Evolutionary conservation across 352 stramenopile species (phyloP).

Genomic region (Pythium periplocum): DNA sequence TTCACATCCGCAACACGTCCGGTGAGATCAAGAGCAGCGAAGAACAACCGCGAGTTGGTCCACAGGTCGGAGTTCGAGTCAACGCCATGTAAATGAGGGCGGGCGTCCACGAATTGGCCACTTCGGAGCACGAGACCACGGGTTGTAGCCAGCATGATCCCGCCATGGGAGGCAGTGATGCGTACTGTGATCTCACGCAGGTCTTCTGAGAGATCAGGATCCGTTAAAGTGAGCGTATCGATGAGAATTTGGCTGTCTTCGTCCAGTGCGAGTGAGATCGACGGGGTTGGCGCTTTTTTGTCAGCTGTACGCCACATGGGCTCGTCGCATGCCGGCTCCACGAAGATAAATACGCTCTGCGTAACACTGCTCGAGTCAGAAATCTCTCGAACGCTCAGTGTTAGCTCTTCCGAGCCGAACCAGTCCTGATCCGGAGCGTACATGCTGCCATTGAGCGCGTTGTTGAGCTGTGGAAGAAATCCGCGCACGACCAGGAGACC

Average conservation of each 20-base stretch:
- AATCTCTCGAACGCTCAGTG: constrained; percentile 21
- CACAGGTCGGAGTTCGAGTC: not conserved
- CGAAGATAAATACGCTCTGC: constrained; percentile 28
- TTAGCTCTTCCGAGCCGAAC: constrained; percentile 50
- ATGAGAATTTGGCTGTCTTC: constrained; percentile 46
- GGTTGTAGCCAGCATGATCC: constrained; percentile 45
- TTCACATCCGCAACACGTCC: constrained; percentile 41
- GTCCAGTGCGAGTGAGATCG: constrained; percentile 19
- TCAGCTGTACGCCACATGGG: constrained; percentile 24
- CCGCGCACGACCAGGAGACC: constrained; percentile 29
- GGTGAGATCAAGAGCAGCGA: constrained; percentile 23
- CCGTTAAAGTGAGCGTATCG: constrained; percentile 21
- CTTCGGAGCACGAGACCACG: constrained; percentile 26
- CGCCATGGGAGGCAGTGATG: constrained; percentile 33
- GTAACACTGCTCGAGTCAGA: constrained; percentile 1
- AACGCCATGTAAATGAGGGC: too few relatives aligned
- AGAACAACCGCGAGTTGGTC: constrained; percentile 36
- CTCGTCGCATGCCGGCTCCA: constrained; percentile 50
- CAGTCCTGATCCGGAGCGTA: constrained; percentile 51
- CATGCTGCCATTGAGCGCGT: constrained; percentile 34
- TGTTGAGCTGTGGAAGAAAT: constrained; percentile 48
- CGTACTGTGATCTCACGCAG: constrained; percentile 26
- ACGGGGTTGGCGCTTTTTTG: not conserved
- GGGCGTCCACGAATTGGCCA: constrained; percentile 8
- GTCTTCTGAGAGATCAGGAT: constrained; percentile 21